phyloP scores from a whole-genome alignment of 192 early-diverging fungal genomes.

The Backusella tarrabulga region DNA sequence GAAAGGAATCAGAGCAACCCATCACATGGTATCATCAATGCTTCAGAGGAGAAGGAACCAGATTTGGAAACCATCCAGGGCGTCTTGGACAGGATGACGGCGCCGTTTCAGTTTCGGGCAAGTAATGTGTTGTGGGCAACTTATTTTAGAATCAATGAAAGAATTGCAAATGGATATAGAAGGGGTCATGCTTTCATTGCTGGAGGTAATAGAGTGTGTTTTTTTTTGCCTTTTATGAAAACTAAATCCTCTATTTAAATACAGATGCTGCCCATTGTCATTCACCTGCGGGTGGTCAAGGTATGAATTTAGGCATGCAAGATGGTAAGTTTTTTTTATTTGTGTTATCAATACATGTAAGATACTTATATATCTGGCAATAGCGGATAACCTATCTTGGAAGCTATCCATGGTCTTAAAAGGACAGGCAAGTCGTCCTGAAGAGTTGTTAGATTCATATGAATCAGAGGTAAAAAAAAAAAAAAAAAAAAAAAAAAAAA shows the following conservation, averaged over 20 bases:
- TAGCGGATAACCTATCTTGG: conserved; percentile 49
- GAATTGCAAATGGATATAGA: conserved; percentile 33
- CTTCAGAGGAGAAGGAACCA: background rate
- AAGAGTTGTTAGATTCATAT: conserved; percentile 38
- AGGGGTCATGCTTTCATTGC: conserved; percentile 22
- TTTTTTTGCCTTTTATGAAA: background rate
- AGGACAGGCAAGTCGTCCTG: conserved; percentile 16
- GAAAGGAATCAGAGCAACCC: background rate
- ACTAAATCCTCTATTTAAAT: background rate
- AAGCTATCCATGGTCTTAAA: conserved; percentile 43
- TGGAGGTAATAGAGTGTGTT: conserved; percentile 25
- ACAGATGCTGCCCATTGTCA: conserved; percentile 40
- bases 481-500: no score
- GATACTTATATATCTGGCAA: background rate
- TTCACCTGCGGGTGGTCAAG: conserved; percentile 37
- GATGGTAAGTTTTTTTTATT: conserved; percentile 27
- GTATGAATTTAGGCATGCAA: conserved; percentile 45
- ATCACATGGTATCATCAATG: background rate
- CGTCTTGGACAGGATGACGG: background rate
- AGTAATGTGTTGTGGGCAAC: conserved; percentile 17
- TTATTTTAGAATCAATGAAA: conserved; percentile 34
- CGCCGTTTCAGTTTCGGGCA: background rate
- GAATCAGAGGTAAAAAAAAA: conserved; percentile 22
- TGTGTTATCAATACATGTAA: background rate
- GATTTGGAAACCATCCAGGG: conserved; percentile 12